A percentile compares a stretch with the other conserved stretches of the same genome.
phyloP scores from a whole-genome alignment of 2,329 filamentous ascomycete genomes.

The Pyrenophora seminiperda region DNA sequence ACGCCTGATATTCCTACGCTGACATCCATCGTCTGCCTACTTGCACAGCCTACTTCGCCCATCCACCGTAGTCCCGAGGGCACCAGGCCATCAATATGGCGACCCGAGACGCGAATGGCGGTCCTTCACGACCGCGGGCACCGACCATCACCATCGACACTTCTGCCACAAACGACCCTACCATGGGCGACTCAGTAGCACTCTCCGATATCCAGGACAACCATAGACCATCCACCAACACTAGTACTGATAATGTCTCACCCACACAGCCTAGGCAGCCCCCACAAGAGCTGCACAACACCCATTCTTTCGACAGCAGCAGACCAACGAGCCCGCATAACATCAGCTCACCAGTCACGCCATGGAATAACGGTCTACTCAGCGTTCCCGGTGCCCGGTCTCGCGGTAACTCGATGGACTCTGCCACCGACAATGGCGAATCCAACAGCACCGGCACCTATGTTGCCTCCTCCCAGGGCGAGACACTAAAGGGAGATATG shows the following conservation, averaged over 20 bases:
- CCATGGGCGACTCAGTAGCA: slow-evolving; percentile 43
- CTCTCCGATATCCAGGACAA: slow-evolving; percentile 42
- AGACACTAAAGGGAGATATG: slow-evolving; percentile 49
- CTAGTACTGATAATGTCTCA: slow-evolving; percentile 31
- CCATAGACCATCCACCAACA: slow-evolving; percentile 31
- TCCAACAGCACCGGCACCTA: slow-evolving; percentile 65
- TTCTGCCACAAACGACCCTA: slow-evolving; percentile 49
- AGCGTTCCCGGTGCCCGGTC: slow-evolving; percentile 68
- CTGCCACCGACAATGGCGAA: slow-evolving; percentile 60
- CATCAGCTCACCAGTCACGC: slow-evolving; percentile 65
- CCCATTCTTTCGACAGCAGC: slow-evolving; percentile 68
- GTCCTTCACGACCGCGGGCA: slow-evolving; percentile 49
- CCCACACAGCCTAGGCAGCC: slow-evolving; percentile 32
- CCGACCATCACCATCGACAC: slow-evolving; percentile 61
- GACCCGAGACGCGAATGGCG: slow-evolving; percentile 35
- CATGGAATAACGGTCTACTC: slow-evolving; percentile 62
- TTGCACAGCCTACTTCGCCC: slow-evolving; percentile 7
- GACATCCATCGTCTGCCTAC: slow-evolving; percentile 28
- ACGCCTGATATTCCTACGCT: slow-evolving; percentile 35
- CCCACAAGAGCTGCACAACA: slow-evolving; percentile 57
- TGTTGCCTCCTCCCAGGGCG: slow-evolving; percentile 53
- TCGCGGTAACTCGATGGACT: slow-evolving; percentile 70
- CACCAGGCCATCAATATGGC: slow-evolving; percentile 36
- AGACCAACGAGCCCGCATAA: slow-evolving; percentile 71
- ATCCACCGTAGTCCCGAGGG: slow-evolving; percentile 16